A percentile compares a stretch with the other conserved stretches of the same genome.
phyloP scores from a whole-genome alignment of 805 yeast species.

The Monosporozyma aerobia region DNA sequence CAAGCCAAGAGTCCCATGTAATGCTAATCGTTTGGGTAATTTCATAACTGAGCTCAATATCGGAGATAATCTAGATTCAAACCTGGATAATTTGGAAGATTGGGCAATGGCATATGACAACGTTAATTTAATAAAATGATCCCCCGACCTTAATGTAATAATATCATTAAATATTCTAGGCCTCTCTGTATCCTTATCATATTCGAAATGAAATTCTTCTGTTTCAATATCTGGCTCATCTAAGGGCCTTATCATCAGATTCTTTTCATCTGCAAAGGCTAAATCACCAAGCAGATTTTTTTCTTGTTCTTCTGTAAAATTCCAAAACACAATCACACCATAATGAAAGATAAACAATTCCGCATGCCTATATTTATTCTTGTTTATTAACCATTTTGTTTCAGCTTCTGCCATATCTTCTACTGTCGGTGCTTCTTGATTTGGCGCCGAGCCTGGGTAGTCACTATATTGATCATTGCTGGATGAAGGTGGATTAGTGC shows the following conservation, averaged over 20 bases:
- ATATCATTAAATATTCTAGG: slow-evolving; percentile 86
- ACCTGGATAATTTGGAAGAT: slow-evolving; percentile 81
- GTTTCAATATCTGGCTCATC: slow-evolving; percentile 87
- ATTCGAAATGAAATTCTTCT: slow-evolving; percentile 52
- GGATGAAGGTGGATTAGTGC: not conserved
- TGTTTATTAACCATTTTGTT: not conserved
- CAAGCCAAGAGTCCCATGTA: slow-evolving; percentile 81
- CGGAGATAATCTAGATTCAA: slow-evolving; percentile 85
- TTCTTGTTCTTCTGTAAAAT: slow-evolving; percentile 85
- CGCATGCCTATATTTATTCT: slow-evolving; percentile 38
- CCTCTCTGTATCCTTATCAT: slow-evolving; percentile 48
- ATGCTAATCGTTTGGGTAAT: slow-evolving; percentile 80
- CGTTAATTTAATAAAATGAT: slow-evolving; percentile 84
- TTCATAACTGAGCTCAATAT: slow-evolving; percentile 77
- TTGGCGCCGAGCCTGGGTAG: not conserved
- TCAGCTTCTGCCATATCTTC: not conserved
- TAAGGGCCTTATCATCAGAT: slow-evolving; percentile 60
- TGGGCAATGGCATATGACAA: slow-evolving; percentile 97
- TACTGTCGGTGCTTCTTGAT: not conserved
- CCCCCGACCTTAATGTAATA: slow-evolving; percentile 83
- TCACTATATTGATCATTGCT: not conserved
- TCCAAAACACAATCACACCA: slow-evolving; percentile 98
- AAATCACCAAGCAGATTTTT: slow-evolving; percentile 89
- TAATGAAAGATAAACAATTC: slow-evolving; percentile 84
- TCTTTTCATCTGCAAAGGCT: slow-evolving; percentile 42